These are phyloP conservation scores for Chrysanthemum makinoi DNA, from an alignment of 129 eudicot species.

Conservation along the genomic window DNA sequence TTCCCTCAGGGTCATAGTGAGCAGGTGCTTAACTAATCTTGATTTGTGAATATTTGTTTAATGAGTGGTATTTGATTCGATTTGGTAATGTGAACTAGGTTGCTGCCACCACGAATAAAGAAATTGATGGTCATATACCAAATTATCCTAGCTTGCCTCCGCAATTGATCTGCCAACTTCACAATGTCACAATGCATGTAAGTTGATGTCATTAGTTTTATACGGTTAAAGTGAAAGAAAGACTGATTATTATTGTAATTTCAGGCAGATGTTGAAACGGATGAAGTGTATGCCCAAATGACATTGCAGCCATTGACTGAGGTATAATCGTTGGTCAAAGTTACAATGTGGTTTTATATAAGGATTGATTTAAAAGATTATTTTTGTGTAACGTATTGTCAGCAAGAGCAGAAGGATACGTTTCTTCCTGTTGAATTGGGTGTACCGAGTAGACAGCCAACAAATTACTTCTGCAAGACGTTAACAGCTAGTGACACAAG, in stretches of 20 bases:
- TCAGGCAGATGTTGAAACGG: conserved; percentile 98
- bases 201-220: conserved; percentile 18
- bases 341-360: conserved; percentile 9
- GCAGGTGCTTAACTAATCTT: conserved; percentile 48
- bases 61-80: conserved; percentile 9
- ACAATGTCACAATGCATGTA: conserved; percentile 46
- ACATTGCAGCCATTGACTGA: conserved; percentile 94
- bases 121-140: conserved; percentile 34
- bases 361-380: neutral
- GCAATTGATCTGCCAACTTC: conserved; percentile 45
- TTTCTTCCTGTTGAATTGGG: conserved; percentile 97
- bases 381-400: conserved; percentile 18
- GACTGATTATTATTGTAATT: conserved; percentile 23
- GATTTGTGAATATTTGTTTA: neutral
- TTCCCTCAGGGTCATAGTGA: conserved; percentile 99
- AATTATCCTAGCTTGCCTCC: conserved; percentile 40
- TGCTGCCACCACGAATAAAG: conserved; percentile 39
- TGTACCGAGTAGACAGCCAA: conserved; percentile 82
- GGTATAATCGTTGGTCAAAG: conserved; percentile 34
- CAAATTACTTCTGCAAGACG: conserved; percentile 94
- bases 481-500: conserved; percentile 98
- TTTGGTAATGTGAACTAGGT: conserved; percentile 28
- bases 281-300: conserved; percentile 99
- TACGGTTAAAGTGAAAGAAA: neutral
- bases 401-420: conserved; percentile 97